These are phyloP conservation scores for Mimosa pudica DNA, from an alignment of 306 rosid genomes.

Conservation along the genomic window DNA sequence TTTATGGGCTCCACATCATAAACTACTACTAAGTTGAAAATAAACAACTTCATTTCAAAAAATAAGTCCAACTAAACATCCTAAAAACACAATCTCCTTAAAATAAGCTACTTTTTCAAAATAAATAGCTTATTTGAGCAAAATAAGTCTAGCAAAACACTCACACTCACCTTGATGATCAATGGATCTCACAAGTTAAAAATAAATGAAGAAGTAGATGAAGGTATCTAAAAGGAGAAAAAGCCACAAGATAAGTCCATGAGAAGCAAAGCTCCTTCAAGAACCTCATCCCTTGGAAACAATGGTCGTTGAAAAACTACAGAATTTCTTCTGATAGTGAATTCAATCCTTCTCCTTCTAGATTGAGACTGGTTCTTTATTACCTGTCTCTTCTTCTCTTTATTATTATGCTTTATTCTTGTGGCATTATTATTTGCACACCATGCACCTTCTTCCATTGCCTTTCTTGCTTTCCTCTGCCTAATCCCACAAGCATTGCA, in stretches of 20 bases:
- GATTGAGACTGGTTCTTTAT: not conserved
- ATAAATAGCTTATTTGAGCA: too few relatives aligned
- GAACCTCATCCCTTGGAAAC: conserved; percentile 62
- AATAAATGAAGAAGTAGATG: not conserved
- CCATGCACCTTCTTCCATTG: conserved; percentile 25
- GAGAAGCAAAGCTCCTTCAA: conserved; percentile 58
- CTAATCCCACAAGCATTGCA: conserved; percentile 94
- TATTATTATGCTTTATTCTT: conserved; percentile 41
- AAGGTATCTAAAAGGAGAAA: conserved; percentile 8
- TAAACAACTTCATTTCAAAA: too few relatives aligned
- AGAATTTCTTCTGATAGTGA: not conserved
- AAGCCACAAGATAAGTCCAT: conserved; percentile 66
- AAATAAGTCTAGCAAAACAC: too few relatives aligned
- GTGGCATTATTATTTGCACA: not conserved
- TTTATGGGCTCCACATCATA: too few relatives aligned
- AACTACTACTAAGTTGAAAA: too few relatives aligned
- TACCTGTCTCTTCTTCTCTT: conserved; percentile 46
- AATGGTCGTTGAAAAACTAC: conserved; percentile 30
- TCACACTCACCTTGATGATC: too few relatives aligned
- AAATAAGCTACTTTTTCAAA: too few relatives aligned
- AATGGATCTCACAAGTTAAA: not conserved
- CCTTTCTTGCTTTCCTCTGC: conserved; percentile 78
- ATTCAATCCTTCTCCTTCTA: conserved; percentile 10
- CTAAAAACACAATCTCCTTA: too few relatives aligned
- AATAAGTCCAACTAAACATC: too few relatives aligned